Conservation (phyloP, 805 yeast genomes). For the Kuraishia piskuri region DNA sequence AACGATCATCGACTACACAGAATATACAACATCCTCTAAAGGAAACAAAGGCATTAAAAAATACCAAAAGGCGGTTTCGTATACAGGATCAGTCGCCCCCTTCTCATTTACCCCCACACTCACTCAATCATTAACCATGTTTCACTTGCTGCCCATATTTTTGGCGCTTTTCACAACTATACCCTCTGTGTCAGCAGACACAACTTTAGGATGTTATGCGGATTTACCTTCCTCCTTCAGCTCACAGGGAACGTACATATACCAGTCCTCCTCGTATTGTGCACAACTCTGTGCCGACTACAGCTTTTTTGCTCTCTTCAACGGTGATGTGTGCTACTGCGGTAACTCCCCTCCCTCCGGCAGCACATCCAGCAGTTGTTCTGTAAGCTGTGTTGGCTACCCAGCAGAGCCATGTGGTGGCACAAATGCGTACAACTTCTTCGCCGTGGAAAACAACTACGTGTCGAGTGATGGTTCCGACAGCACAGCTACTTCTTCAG, state of each 20-base stretch:
- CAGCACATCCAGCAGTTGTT: constrained; percentile 28
- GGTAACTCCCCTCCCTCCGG: constrained; percentile 37
- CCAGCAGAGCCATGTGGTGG: constrained; percentile 55
- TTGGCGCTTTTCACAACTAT: neutral
- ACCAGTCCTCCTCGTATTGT: constrained; percentile 56
- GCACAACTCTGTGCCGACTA: constrained; percentile 34
- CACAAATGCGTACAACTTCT: constrained; percentile 35
- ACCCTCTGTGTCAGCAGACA: neutral
- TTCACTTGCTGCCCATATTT: neutral
- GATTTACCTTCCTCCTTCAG: constrained; percentile 25
- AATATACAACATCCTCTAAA: neutral
- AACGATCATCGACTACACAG: neutral
- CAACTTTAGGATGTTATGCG: constrained; percentile 28
- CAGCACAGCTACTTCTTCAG: constrained; percentile 5
- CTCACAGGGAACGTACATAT: constrained; percentile 39
- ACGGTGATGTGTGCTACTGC: constrained; percentile 59
- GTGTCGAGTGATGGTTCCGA: constrained; percentile 11
- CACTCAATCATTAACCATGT: neutral
- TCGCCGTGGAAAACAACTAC: constrained; percentile 24
- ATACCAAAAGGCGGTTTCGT: neutral
- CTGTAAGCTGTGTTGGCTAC: constrained; percentile 50
- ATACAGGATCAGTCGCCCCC: neutral
- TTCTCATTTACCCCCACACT: neutral
- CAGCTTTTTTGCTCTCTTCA: constrained; percentile 40
- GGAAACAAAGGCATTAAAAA: no score